Base-by-base conservation (phyloP, 176 grass and related monocot species). In the Ampelocalamus luodianensis region DNA sequence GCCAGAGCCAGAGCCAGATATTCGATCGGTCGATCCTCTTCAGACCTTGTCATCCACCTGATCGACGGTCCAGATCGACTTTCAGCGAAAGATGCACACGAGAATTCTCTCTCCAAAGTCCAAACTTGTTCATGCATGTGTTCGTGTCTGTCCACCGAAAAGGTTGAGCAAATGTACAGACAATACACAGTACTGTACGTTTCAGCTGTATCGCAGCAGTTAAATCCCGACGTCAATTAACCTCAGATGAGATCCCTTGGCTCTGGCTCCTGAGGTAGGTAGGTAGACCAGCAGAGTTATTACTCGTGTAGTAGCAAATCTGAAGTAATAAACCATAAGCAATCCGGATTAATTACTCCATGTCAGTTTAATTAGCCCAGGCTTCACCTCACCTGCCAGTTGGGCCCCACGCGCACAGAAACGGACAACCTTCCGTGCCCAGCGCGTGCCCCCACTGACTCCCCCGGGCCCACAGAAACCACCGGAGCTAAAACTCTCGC, bases 351-450 rank as follows among this genome's bases (percentile, higher is more conserved):
- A 60, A 76, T 49, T 76, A 67, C 65, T 65, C 26, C 16, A 40
- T 37, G 37, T 51, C 59, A 68, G 40, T 61, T 87, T 83, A 90
- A 82, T 90, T 82, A 87, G 79, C 54, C 82, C 1, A 11, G 13
- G 60, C 24, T 49, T 51, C 64, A 27, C 4, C 20, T 59, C 42
- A 18, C 26, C 74, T 79, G 73, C 63, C 62, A n/a, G 12, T 0
- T 9, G 50, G 49, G 20, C 62, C 75, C 49, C 66, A 63, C 60
- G 1, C 10, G 62, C 62, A 63, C 81, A 76, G 70, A 91, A 90
- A 91, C 76, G 36, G 81, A 84, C 89, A 91, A 70, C 69, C 84
- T 68, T 87, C 66, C 79, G 74, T 82, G 79, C 72, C 40, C 79
- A 16, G 78, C 65, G 55, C 55, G 71, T 17, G n/a, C 14, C 17